Evolutionary conservation across 306 rosid species (phyloP).

Genomic region (Quillaja saponaria): DNA sequence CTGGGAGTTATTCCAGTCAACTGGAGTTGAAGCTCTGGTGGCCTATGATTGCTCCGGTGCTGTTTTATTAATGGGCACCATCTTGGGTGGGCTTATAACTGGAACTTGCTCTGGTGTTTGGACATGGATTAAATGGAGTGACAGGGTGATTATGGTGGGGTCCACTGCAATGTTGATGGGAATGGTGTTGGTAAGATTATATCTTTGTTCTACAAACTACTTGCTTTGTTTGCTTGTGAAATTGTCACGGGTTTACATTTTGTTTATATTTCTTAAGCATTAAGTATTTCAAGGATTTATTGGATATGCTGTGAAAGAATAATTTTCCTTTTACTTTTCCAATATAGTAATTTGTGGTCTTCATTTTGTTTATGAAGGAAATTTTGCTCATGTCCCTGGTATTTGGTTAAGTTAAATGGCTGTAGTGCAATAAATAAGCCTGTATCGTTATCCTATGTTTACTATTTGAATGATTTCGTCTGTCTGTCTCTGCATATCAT

Average conservation of each 20-base stretch:
- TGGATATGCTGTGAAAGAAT: not conserved
- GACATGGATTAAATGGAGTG: conserved; percentile 82
- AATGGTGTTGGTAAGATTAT: conserved; percentile 78
- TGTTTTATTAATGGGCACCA: conserved; percentile 83
- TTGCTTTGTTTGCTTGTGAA: not conserved
- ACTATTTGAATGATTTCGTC: not conserved
- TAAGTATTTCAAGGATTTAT: not conserved
- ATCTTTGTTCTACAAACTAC: not conserved
- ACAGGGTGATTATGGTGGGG: conserved; percentile 85
- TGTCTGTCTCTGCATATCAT: too few species aligned
- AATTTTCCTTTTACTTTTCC: too few species aligned
- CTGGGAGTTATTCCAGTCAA: conserved; percentile 97
- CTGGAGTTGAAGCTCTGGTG: conserved; percentile 91
- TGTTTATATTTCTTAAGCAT: too few species aligned
- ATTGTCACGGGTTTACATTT: too few species aligned
- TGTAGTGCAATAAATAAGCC: too few species aligned
- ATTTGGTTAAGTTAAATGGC: too few species aligned
- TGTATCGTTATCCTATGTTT: not conserved
- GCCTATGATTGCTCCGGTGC: conserved; percentile 98
- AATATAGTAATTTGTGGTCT: too few species aligned
- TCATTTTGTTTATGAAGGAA: too few species aligned
- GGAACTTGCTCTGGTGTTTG: conserved; percentile 95
- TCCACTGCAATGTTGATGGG: conserved; percentile 96
- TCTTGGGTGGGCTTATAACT: conserved; percentile 81
- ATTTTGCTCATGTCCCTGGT: too few species aligned